Evolutionary conservation across 306 rosid species (phyloP), one percentile per base, ranked within the genome.

Genomic region (Fragaria nilgerrensis): DNA sequence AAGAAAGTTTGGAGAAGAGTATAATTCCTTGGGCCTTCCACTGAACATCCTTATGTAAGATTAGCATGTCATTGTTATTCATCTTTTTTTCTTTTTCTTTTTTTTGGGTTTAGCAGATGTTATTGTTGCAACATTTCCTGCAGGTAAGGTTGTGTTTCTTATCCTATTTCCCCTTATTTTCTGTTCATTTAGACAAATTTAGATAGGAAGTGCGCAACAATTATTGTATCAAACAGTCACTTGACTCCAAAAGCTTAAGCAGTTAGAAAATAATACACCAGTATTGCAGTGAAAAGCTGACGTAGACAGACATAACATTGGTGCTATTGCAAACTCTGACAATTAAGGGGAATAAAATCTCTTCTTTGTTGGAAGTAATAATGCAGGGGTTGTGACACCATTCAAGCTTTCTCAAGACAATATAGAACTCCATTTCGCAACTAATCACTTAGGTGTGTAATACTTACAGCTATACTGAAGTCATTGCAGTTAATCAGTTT

Each of bases 391-490:
- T 66, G 86, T 88, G 44, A 75, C 90, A 75, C 96, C 93, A 3
- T 94, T 88, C 88, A 78, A 27, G 81, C 93, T 90, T 74, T 88
- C 93, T 43, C 75, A 82, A 81, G 96, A 94, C 78, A 82, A 86
- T 77, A 87, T 94, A 61, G 97, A 89, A 72, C 74, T 89, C 81
- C 97, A 93, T 77, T 91, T 91, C 78, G 96, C 98, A 70, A 89
- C 92, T 68, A 93, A 93, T 84, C 97, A 93, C 82, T 76, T 93
- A 74, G 92, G 97, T 89, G 82, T 20, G 80, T 52, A 32, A 12
- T 32, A n/a, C 63, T 9, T 70, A 9, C 25, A 29, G 17, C 15
- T 3, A 0, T 3, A 14, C 14, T 49, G 5, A 29, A 43, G 37
- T 10, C 22, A 32, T 32, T 32, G 34, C 19, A 68, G 16, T 44